Evolutionary conservation across 2,329 filamentous ascomycete genomes (phyloP), one percentile per base, ranked within the genome.

Genomic region (Aspergillus jensenii): DNA sequence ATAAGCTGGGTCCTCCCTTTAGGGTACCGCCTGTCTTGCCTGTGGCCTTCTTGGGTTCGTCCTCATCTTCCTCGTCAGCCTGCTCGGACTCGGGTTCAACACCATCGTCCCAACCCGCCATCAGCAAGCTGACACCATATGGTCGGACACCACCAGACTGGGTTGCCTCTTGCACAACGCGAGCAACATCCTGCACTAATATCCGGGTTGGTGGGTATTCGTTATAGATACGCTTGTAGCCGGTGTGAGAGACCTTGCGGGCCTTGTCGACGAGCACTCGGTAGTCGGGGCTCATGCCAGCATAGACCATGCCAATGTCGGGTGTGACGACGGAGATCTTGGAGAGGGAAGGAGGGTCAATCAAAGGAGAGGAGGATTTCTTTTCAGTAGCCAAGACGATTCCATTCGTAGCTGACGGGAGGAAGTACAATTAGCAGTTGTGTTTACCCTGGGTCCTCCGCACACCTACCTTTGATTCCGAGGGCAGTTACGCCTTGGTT

Each of bases 181-280:
- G 87, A 59, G 95, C 95, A 58, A 99, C 93, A 72, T 99, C 95
- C 79, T 99, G 95, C 57, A 99, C 95, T 80, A 99, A 86, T 89
- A 99, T 99, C 76, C 95, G 88, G 57, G 95, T 99, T 6, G 95
- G 95, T n/a, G 95, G 95, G 81, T 99, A 99, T 81, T 99, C 95
- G 81, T 99, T 99, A 84, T 99, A 99, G 82, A 99, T 93, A 78
- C 95, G 91, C 87, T 99, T 99, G 87, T 99, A 99, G 77, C 88
- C 90, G 48, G 95, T 96, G 81, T 99, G 95, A 56, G 93, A 96
- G 67, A 97, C 95, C 80, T 98, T 99, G 74, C 95, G 92, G 68
- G 95, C 95, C 78, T 93, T 93, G 83, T 99, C 95, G 68, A 98
- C 95, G 55, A 99, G 85, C 58, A 99, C 91, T 77, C 95, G 88